These are phyloP conservation scores for Zizania palustris DNA, from an alignment of 202 grass and related monocot species.

Conservation along the genomic window DNA sequence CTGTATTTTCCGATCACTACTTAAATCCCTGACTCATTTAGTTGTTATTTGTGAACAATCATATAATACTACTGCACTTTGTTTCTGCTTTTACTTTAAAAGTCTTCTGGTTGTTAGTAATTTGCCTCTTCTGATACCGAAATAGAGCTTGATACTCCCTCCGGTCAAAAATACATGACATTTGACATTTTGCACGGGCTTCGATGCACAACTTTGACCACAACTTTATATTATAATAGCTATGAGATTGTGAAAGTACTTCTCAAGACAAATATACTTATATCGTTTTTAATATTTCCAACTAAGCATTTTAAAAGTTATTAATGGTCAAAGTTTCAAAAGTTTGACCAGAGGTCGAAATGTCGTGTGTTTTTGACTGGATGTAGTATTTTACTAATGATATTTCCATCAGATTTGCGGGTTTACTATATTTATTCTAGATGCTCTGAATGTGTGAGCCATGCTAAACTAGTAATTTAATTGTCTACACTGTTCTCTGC, in stretches of 20 bases:
- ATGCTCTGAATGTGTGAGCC: neutral
- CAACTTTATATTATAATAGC: no score
- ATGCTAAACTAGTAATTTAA: constrained; percentile 34
- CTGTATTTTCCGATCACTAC: neutral
- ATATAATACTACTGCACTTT: constrained; percentile 4
- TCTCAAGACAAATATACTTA: no score
- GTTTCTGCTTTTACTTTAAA: neutral
- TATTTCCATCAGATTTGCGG: neutral
- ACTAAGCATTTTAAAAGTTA: no score
- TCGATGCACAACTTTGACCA: no score
- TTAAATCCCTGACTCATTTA: neutral
- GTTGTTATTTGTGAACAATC: constrained; percentile 1
- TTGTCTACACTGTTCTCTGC: constrained; percentile 7
- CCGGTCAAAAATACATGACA: no score
- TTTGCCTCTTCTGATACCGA: constrained; percentile 8
- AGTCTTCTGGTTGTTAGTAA: neutral
- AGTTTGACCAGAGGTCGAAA: no score
- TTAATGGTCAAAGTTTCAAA: no score
- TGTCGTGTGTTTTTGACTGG: no score
- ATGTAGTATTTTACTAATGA: neutral
- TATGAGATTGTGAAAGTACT: no score
- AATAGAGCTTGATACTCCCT: constrained; percentile 1
- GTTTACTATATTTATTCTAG: constrained; percentile 6
- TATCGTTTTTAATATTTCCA: no score
- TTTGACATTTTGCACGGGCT: no score